phyloP scores from a whole-genome alignment of 164 flowering plant genomes.

The Cinnamomum micranthum region DNA sequence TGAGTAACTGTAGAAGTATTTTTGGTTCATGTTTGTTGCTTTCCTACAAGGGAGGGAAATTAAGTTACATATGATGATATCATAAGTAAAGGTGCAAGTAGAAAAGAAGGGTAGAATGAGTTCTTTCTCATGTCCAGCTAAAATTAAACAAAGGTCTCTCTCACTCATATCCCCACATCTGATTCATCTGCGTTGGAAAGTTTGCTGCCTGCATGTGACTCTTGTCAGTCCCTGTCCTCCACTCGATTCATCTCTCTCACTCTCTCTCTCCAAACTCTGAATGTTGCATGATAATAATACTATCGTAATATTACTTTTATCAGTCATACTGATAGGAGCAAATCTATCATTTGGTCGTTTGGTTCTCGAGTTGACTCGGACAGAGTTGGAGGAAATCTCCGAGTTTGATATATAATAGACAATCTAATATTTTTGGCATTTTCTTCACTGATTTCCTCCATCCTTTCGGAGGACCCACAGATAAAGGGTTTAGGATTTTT shows the following conservation, averaged over 20 bases:
- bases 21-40: too few species aligned
- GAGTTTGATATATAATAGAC: too few species aligned
- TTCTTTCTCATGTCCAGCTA: background rate
- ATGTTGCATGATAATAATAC: background rate
- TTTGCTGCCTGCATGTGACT: constrained; percentile 8
- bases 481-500: background rate
- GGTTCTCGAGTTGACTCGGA: background rate
- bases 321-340: background rate
- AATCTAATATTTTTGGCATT: too few species aligned
- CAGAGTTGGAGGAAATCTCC: too few species aligned
- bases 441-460: too few species aligned
- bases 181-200: constrained; percentile 4
- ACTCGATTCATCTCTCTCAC: background rate
- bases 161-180: background rate
- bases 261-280: background rate
- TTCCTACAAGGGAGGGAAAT: background rate
- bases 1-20: too few species aligned
- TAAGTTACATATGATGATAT: background rate
- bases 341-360: background rate
- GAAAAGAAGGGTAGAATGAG: background rate
- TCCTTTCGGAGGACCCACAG: background rate
- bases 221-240: constrained; percentile 3
- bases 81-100: background rate
- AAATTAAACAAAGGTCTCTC: constrained; percentile 1
- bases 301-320: too few species aligned